Base-by-base conservation (phyloP, 2,329 filamentous ascomycete genomes). In the Akanthomyces lecanii region DNA sequence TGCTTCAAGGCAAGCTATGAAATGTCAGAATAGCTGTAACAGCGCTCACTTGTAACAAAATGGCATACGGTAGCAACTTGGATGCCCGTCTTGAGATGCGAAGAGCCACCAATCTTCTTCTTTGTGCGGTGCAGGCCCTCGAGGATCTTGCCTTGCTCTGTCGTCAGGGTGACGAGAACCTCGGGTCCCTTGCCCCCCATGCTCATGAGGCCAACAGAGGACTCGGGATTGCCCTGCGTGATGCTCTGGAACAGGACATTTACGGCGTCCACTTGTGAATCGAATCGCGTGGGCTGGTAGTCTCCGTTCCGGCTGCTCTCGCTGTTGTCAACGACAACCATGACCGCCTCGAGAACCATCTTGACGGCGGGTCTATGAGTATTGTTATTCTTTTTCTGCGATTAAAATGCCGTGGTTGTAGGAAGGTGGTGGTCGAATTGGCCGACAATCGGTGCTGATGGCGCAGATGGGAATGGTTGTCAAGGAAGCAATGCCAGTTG, bases 251-350 rank as follows among this genome's bases (percentile, higher is more conserved):
- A 98, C 72, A 98, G 89, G 72, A 97, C 88, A 78, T 91, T 95
- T 72, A 96, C 92, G 63, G 94, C 93, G 78, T 99, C 95, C 70
- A 91, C 85, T 83, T 99, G 95, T 70, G 95, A 92, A 79, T 97
- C 92, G 84, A 93, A 99, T 78, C 95, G 88, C 69, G 93, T 96
- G 64, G 95, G 94, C 73, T 91, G 90, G 76, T 83, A 85, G 77
- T 99, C 95, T 74, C 96, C 95, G 79, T 99, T 99, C 75, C 95
- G 88, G 82, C 92, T 96, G 81, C 90, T 93, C 82, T 99, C 95
- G 82, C 93, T 97, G 84, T 98, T 99, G 85, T 99, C 95, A 73
- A 98, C 92, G 84, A 98, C 89, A 78, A 99, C 91, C 93, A 99
- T 98, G 67, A 96, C 96, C 81, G 95, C 96, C 88, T 99, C 95